phyloP scores from a whole-genome alignment of 2,329 filamentous ascomycete species.

The Cladosporium sphaerospermum region DNA sequence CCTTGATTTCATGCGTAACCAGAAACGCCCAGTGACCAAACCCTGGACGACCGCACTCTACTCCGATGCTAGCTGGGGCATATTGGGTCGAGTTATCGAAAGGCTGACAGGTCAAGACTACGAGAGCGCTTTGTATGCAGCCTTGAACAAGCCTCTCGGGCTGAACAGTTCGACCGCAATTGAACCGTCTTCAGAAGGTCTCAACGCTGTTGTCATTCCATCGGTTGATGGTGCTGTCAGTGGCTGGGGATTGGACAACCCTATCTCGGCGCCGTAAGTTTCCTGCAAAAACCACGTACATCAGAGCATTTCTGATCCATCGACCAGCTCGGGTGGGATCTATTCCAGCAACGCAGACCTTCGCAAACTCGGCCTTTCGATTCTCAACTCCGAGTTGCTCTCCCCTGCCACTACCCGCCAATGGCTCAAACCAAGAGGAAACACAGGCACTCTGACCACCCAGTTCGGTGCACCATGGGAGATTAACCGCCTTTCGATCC shows the following conservation, averaged over 20 bases:
- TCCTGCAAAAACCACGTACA: neutral
- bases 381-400: slow-evolving; percentile 21
- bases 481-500: slow-evolving; percentile 20
- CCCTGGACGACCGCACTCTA: slow-evolving; percentile 31
- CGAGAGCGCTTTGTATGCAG: slow-evolving; percentile 29
- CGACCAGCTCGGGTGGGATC: slow-evolving; percentile 24
- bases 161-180: slow-evolving; percentile 33
- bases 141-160: slow-evolving; percentile 35
- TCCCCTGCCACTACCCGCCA: slow-evolving; percentile 4
- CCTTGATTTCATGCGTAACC: slow-evolving; percentile 27
- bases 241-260: slow-evolving; percentile 9
- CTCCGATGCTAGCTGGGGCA: slow-evolving; percentile 33
- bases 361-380: slow-evolving; percentile 19
- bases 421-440: slow-evolving; percentile 23
- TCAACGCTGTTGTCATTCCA: slow-evolving; percentile 32
- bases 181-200: slow-evolving; percentile 23
- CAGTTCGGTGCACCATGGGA: slow-evolving; percentile 24
- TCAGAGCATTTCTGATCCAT: neutral
- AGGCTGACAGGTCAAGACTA: slow-evolving; percentile 35
- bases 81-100: slow-evolving; percentile 35
- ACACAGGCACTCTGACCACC: slow-evolving; percentile 17
- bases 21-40: slow-evolving; percentile 29
- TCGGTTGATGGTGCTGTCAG: slow-evolving; percentile 10
- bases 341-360: slow-evolving; percentile 21
- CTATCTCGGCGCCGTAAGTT: neutral